Conservation (phyloP, 495 filamentous ascomycete species). For the Aspergillus olivimuriae region DNA sequence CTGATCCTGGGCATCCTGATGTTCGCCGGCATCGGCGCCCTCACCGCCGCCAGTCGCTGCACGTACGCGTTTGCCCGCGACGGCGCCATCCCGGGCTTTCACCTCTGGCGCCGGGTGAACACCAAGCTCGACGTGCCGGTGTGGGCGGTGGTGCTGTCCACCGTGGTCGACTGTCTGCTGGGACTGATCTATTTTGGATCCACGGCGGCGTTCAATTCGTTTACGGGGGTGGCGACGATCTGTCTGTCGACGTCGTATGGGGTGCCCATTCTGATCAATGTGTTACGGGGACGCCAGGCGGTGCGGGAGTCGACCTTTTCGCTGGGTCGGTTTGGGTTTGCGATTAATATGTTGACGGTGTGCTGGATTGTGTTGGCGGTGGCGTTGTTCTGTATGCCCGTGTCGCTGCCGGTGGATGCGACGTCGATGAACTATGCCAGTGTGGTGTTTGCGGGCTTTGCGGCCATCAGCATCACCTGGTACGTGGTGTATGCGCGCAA, state of each 20-base stretch:
- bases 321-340: constrained; percentile 45
- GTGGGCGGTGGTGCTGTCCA: constrained; percentile 50
- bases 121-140: constrained; percentile 51
- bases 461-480: constrained; percentile 51
- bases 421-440: constrained; percentile 54
- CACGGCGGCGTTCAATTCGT: constrained; percentile 57
- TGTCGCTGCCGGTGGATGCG: constrained; percentile 41
- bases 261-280: constrained; percentile 53
- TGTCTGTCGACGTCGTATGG: constrained; percentile 58
- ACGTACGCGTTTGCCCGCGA: constrained; percentile 69
- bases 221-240: constrained; percentile 61
- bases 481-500: constrained; percentile 66
- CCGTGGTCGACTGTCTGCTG: constrained; percentile 46
- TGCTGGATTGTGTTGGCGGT: constrained; percentile 47
- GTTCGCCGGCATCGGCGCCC: constrained; percentile 62
- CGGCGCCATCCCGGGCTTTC: constrained; percentile 59
- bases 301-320: constrained; percentile 44
- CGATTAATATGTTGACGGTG: constrained; percentile 45
- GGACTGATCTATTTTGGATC: constrained; percentile 60
- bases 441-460: constrained; percentile 59
- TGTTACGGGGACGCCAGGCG: constrained; percentile 42
- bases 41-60: constrained; percentile 70
- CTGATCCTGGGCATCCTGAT: constrained; percentile 68
- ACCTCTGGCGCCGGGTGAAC: constrained; percentile 56
- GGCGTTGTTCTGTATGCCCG: constrained; percentile 51